Conservation (phyloP, 768 basidiomycete genomes). For the Mycena polygramma region DNA sequence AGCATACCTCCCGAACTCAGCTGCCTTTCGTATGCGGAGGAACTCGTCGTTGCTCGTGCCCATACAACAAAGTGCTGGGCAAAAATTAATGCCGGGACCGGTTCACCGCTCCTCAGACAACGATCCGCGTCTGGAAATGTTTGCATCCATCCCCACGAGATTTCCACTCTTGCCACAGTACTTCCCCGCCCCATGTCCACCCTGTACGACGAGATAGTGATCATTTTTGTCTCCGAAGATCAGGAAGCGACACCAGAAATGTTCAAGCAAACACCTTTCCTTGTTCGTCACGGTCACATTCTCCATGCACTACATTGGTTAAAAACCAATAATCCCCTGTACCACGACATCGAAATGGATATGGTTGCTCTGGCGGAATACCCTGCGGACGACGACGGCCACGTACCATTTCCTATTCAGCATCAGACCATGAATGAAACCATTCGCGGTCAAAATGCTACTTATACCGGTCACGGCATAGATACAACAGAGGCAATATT, state of each 20-base stretch:
- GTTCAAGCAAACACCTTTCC: conserved; percentile 30
- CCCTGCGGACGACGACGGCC: conserved; percentile 3
- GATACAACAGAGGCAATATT: conserved; percentile 8
- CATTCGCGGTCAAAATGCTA: neutral
- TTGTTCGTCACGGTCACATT: conserved; percentile 23
- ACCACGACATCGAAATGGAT: neutral
- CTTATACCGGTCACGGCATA: conserved; percentile 23
- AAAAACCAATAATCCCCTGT: conserved; percentile 1
- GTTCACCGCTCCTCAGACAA: too few relatives aligned
- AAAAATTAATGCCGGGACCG: too few relatives aligned
- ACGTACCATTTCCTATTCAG: conserved; percentile 4
- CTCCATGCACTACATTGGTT: conserved; percentile 21
- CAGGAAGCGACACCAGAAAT: conserved; percentile 10
- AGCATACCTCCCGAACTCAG: too few relatives aligned
- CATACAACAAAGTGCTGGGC: too few relatives aligned
- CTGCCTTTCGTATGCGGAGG: too few relatives aligned
- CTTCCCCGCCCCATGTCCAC: too few relatives aligned
- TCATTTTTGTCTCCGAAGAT: conserved; percentile 12
- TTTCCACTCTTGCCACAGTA: too few relatives aligned
- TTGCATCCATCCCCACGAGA: too few relatives aligned
- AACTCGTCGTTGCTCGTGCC: too few relatives aligned
- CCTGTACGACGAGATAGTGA: conserved; percentile 4
- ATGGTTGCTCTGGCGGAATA: conserved; percentile 4
- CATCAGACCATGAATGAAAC: neutral
- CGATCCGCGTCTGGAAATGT: too few relatives aligned